Evolutionary conservation across 164 flowering plant species (phyloP), one percentile per base, ranked within the genome.

Genomic region (Sextonia rubra): DNA sequence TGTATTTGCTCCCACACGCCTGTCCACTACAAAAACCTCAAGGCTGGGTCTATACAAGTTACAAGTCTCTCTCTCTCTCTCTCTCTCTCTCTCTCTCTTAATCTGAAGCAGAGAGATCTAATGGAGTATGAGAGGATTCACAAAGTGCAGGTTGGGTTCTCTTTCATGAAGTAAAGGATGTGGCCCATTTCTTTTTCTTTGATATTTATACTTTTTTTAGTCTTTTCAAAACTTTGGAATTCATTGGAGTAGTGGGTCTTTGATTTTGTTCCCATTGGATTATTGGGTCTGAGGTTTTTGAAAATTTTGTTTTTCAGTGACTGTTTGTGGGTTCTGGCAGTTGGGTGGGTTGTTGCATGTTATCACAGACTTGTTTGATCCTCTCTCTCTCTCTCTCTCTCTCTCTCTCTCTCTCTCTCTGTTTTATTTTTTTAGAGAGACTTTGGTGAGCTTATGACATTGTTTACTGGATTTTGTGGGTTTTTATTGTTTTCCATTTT

Each of bases 61-160:
- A 30, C 44, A 25, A 14, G 4, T 22, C 29, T n/a, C 63, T 26
- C 18, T 62, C 20, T 44, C 47, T 71, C 60, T 47, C 20, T 47
- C 15, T 47, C 32, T 49, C 47, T 20, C 47, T 29, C 62, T 29
- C 15, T 61, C 72, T 25, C 47, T 23, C 62, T 37, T 18, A 23
- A 18, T 60, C 64, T 60, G 77, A 66, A 70, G 29, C 29, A 75
- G 69, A 72, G 72, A 76, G 67, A 82, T 76, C 44, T 3, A 79
- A 93, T 93, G 98, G 98, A 91, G 85, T 93, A 93, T 78, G 98
- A 91, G 81, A 84, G 98, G 89, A 91, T 93, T 77, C 82, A 91
- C 78, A 91, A 91, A 78, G 85, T 79, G 73, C 91, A 89, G 94
- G 98, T 92, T 81, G 47, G 49, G 22, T 64, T 72, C 22, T 26